These are phyloP conservation scores for Fraxinus pennsylvanica DNA, from an alignment of 257 asterid species.

Conservation along the genomic window DNA sequence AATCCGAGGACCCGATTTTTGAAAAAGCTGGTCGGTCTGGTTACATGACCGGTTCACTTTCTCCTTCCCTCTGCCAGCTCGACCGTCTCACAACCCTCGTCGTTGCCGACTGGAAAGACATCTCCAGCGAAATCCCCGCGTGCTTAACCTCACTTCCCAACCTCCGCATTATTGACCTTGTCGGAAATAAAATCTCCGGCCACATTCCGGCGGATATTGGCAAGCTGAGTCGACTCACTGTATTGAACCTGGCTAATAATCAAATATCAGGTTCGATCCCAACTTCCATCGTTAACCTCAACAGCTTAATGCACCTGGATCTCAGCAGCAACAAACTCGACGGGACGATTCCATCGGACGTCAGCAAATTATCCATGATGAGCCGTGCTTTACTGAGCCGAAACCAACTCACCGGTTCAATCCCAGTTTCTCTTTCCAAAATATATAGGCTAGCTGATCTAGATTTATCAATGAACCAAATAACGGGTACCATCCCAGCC, in stretches of 20 bases:
- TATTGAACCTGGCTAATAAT: conserved; percentile 83
- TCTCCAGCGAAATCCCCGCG: conserved; percentile 76
- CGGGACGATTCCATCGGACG: conserved; percentile 66
- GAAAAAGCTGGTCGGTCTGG: conserved; percentile 88
- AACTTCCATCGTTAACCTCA: conserved; percentile 61
- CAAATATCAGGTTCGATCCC: conserved; percentile 67
- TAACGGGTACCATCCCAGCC: conserved; percentile 68
- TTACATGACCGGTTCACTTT: conserved; percentile 86
- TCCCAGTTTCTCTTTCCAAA: conserved; percentile 59
- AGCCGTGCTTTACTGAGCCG: conserved; percentile 75
- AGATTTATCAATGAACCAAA: conserved; percentile 66
- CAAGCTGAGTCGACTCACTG: conserved; percentile 56
- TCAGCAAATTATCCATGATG: conserved; percentile 78
- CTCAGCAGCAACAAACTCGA: conserved; percentile 66
- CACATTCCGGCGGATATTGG: conserved; percentile 73
- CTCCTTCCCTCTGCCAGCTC: conserved; percentile 70
- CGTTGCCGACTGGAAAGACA: conserved; percentile 86
- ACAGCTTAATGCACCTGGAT: conserved; percentile 71
- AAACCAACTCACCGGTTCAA: conserved; percentile 73
- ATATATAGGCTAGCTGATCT: conserved; percentile 74
- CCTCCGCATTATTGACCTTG: conserved; percentile 68
- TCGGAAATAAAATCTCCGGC: conserved; percentile 82
- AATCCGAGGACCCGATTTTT: conserved; percentile 86
- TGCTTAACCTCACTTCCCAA: conserved; percentile 64
- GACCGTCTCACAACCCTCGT: conserved; percentile 78